phyloP scores from a whole-genome alignment of 495 filamentous ascomycete genomes.

The Letharia columbiana region DNA sequence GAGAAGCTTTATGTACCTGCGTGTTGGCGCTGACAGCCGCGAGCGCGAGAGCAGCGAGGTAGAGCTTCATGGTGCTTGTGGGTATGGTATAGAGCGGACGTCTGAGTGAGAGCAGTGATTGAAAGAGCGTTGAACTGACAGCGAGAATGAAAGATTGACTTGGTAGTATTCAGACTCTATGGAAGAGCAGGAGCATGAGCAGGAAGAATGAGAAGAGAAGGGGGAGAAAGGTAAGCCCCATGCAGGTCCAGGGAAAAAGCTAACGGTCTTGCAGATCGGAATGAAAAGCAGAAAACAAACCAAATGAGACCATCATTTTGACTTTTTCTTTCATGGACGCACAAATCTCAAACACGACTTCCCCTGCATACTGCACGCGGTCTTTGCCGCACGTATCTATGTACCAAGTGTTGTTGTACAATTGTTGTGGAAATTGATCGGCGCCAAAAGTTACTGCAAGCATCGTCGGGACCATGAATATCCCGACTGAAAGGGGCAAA shows the following conservation, averaged over 20 bases:
- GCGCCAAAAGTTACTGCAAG: background rate
- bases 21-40: constrained; percentile 17
- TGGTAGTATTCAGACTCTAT: background rate
- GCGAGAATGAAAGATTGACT: constrained; percentile 10
- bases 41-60: constrained; percentile 17
- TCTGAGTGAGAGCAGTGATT: background rate
- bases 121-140: constrained; percentile 12
- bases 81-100: background rate
- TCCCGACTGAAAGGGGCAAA: background rate
- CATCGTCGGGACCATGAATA: background rate
- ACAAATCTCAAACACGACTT: too few species aligned
- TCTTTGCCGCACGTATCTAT: background rate
- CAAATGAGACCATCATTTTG: background rate
- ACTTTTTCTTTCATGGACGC: too few species aligned
- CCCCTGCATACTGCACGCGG: too few species aligned
- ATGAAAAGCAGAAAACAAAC: constrained; percentile 3
- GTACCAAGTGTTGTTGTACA: background rate
- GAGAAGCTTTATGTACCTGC: constrained; percentile 15
- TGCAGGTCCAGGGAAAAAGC: constrained; percentile 6
- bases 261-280: constrained; percentile 11
- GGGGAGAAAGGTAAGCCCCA: constrained; percentile 2
- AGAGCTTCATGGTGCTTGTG: constrained; percentile 20
- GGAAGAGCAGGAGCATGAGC: background rate
- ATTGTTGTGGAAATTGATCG: background rate
- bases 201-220: constrained; percentile 1